Percentiles rank a stretch among this genome's conserved stretches.
Evolutionary conservation across 441 rosid species (phyloP).

Genomic region (Sinapis alba): DNA sequence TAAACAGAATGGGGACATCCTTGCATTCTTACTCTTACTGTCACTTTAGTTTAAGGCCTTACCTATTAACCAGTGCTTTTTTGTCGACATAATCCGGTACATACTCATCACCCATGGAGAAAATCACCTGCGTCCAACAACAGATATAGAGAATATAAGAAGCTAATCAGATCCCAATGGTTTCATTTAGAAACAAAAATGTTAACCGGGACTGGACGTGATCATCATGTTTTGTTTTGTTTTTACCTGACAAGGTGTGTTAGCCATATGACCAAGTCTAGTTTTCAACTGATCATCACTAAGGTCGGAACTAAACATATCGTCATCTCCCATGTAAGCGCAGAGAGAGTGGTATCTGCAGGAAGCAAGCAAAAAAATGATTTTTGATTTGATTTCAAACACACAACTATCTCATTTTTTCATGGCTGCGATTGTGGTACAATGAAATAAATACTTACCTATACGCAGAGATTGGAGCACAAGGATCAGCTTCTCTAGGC

Average conservation of each 20-base stretch:
- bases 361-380: slow-evolving; percentile 6
- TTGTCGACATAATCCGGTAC: slow-evolving; percentile 89
- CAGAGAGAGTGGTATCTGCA: slow-evolving; percentile 86
- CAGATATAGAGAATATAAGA: background rate
- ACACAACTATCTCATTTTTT: background rate
- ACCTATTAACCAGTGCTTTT: slow-evolving; percentile 87
- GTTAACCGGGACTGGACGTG: background rate
- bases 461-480: slow-evolving; percentile 79
- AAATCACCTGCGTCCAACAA: slow-evolving; percentile 64
- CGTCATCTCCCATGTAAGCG: slow-evolving; percentile 96
- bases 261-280: slow-evolving; percentile 90
- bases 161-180: background rate
- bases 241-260: slow-evolving; percentile 81
- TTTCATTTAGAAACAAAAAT: background rate
- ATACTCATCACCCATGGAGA: slow-evolving; percentile 88
- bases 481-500: slow-evolving; percentile 89
- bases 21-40: slow-evolving; percentile 1
- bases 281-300: slow-evolving; percentile 86
- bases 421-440: background rate
- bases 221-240: background rate
- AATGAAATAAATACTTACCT: slow-evolving; percentile 47
- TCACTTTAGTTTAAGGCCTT: slow-evolving; percentile 20
- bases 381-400: background rate
- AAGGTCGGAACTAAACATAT: slow-evolving; percentile 96
- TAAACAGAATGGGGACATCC: background rate